A percentile compares a stretch with the other conserved stretches of the same genome.
These are phyloP conservation scores for Mercurialis annua DNA, from an alignment of 345 rosid genomes.

Conservation along the genomic window DNA sequence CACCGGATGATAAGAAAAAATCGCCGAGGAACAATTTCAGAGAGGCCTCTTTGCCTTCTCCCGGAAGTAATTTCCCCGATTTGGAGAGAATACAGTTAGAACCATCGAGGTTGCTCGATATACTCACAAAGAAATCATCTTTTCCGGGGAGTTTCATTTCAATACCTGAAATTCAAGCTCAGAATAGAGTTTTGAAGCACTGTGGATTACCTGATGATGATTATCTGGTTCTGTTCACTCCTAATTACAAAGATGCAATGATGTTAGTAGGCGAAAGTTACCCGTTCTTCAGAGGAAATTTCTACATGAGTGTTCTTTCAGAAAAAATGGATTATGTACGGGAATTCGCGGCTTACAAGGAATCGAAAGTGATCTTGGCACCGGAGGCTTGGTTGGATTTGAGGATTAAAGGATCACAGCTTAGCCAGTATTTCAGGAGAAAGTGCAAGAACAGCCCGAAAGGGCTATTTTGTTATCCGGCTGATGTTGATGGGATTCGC, in stretches of 20 bases:
- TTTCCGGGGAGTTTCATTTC: constrained; percentile 69
- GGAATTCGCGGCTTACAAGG: constrained; percentile 63
- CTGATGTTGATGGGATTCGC: constrained; percentile 49
- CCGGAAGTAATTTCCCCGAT: constrained; percentile 41
- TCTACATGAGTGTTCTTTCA: constrained; percentile 46
- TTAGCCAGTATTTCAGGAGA: constrained; percentile 66
- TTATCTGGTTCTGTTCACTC: constrained; percentile 64
- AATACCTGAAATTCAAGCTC: constrained; percentile 68
- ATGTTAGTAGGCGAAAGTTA: constrained; percentile 72
- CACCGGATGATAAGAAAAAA: constrained; percentile 35
- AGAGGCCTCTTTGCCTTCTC: constrained; percentile 36
- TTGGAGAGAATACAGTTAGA: constrained; percentile 55
- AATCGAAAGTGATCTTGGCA: constrained; percentile 56
- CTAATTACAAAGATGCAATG: constrained; percentile 62
- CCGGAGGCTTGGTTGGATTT: constrained; percentile 70
- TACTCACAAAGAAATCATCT: constrained; percentile 59
- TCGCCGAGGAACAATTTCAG: constrained; percentile 38
- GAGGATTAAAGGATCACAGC: constrained; percentile 76
- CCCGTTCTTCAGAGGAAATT: constrained; percentile 65
- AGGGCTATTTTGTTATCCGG: constrained; percentile 64
- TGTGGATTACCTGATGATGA: constrained; percentile 56
- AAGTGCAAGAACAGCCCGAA: constrained; percentile 62
- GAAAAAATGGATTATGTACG: constrained; percentile 45
- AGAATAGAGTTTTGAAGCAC: constrained; percentile 53
- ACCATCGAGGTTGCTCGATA: constrained; percentile 60